A percentile compares a stretch with the other conserved stretches of the same genome.
phyloP scores from a whole-genome alignment of 768 basidiomycete species.

The Rhodotorula toruloides region DNA sequence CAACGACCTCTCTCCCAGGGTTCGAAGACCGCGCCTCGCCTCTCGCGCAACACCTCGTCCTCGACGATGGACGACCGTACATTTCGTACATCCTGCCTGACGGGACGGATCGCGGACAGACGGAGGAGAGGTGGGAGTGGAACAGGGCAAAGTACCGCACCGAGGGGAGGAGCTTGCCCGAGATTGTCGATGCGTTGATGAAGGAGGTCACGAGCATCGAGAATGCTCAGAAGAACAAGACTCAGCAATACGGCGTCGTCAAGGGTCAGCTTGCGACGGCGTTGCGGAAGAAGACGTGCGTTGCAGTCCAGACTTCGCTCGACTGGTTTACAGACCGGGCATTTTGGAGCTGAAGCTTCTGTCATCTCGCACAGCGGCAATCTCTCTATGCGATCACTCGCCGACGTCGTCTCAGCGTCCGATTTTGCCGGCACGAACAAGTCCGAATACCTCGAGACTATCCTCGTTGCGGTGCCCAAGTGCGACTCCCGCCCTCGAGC shows the following conservation, averaged over 20 bases:
- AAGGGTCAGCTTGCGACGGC: constrained; percentile 87
- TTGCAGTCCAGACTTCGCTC: constrained; percentile 3
- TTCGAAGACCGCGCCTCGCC: constrained; percentile 24
- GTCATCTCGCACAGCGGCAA: constrained; percentile 62
- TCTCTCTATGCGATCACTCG: constrained; percentile 80
- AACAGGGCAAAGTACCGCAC: constrained; percentile 84
- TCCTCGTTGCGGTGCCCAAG: constrained; percentile 92
- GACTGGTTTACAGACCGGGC: neutral
- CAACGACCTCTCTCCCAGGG: neutral
- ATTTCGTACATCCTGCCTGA: constrained; percentile 53
- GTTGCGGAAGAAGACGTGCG: constrained; percentile 88
- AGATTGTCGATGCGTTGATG: constrained; percentile 75
- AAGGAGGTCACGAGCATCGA: constrained; percentile 95
- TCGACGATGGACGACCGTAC: constrained; percentile 42
- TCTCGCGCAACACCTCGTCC: constrained; percentile 35
- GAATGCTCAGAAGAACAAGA: constrained; percentile 83
- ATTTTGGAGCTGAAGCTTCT: neutral
- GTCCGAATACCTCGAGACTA: constrained; percentile 88
- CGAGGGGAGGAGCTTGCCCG: constrained; percentile 65
- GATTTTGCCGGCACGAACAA: constrained; percentile 64
- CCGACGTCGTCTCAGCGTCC: constrained; percentile 73
- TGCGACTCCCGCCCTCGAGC: constrained; percentile 50
- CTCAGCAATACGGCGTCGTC: constrained; percentile 84
- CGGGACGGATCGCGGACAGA: constrained; percentile 53
- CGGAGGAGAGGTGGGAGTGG: constrained; percentile 82